phyloP scores from a whole-genome alignment of 345 rosid genomes.

The Hibiscus mutabilis region DNA sequence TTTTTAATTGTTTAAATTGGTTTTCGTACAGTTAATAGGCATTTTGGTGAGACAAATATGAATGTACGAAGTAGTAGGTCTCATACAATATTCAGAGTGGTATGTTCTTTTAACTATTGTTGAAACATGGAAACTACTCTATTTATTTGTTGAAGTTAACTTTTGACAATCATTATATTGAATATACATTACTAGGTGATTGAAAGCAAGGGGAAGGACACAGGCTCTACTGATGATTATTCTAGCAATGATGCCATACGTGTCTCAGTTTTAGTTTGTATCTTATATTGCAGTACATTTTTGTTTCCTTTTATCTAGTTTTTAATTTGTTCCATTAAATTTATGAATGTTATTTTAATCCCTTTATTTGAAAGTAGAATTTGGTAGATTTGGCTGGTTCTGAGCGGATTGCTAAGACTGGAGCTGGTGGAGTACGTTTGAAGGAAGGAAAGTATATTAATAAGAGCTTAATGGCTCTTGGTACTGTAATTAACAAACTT shows the following conservation, averaged over 20 bases:
- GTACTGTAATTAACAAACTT: slow-evolving; percentile 90
- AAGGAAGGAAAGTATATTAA: slow-evolving; percentile 92
- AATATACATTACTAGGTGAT: slow-evolving; percentile 51
- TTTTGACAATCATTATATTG: not conserved
- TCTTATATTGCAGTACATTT: not conserved
- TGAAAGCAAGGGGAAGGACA: slow-evolving; percentile 75
- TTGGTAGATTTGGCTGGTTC: slow-evolving; percentile 97
- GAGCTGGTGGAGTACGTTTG: slow-evolving; percentile 89
- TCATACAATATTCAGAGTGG: slow-evolving; percentile 96
- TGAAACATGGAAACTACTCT: not conserved
- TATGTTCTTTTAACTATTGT: slow-evolving; percentile 21
- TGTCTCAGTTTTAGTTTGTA: slow-evolving; percentile 79
- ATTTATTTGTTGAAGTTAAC: slow-evolving; percentile 1
- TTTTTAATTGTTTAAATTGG: not conserved
- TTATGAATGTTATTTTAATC: slow-evolving; percentile 3
- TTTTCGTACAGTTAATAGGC: slow-evolving; percentile 57
- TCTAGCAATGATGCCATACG: slow-evolving; percentile 63
- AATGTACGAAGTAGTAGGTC: slow-evolving; percentile 94
- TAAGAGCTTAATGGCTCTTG: slow-evolving; percentile 94
- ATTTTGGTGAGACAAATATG: slow-evolving; percentile 97
- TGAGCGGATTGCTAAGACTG: slow-evolving; percentile 87
- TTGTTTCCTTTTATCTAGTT: not conserved
- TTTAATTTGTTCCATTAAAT: not conserved
- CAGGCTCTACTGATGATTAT: slow-evolving; percentile 24
- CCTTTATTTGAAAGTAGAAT: slow-evolving; percentile 40